These are phyloP conservation scores for Picea sitchensis DNA, from an alignment of 75 land plant genomes.

Conservation along the genomic window DNA sequence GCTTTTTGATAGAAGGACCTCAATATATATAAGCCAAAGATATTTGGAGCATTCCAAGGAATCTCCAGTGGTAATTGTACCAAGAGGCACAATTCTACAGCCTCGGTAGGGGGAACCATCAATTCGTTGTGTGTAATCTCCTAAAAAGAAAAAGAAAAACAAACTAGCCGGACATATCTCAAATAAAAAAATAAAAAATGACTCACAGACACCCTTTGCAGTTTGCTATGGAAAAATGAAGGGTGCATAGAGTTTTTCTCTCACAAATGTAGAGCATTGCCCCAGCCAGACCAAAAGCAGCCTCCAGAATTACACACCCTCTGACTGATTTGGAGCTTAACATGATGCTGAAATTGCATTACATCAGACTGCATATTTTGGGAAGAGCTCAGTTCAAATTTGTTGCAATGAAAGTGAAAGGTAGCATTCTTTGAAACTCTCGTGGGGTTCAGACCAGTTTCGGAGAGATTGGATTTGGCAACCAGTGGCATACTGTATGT, in stretches of 20 bases:
- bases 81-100: too few species aligned
- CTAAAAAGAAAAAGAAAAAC: too few species aligned
- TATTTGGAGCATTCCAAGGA: too few species aligned
- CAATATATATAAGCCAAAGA: too few species aligned
- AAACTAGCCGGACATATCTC: too few species aligned
- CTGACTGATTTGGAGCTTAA: slow-evolving; percentile 42
- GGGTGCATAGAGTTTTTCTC: neutral
- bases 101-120: too few species aligned
- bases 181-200: too few species aligned
- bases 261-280: slow-evolving; percentile 44
- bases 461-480: slow-evolving; percentile 45
- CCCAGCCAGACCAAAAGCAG: slow-evolving; percentile 25
- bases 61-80: too few species aligned
- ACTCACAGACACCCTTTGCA: too few species aligned
- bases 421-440: slow-evolving; percentile 35
- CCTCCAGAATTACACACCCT: slow-evolving; percentile 18
- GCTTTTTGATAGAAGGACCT: too few species aligned
- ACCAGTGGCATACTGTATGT: slow-evolving; percentile 35
- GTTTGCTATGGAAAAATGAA: neutral
- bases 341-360: slow-evolving; percentile 53
- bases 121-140: too few species aligned
- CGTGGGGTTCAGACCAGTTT: slow-evolving; percentile 20
- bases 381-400: slow-evolving; percentile 9
- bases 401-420: slow-evolving; percentile 18
- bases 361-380: slow-evolving; percentile 40